phyloP scores from a whole-genome alignment of 495 filamentous ascomycete genomes.

The Parachaetomium inaequale region DNA sequence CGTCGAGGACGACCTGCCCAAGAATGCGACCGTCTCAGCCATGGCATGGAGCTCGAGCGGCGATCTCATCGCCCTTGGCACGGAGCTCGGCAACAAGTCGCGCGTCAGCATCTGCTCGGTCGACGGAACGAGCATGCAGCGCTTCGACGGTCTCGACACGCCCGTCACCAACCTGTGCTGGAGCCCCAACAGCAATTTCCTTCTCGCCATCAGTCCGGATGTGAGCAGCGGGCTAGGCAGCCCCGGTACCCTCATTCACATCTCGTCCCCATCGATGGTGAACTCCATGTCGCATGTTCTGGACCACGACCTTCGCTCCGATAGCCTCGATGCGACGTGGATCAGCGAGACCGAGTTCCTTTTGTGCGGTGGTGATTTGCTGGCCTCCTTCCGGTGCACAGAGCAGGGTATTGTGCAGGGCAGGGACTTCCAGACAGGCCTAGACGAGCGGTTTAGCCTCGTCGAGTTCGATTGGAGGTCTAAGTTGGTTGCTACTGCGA shows the following conservation, averaged over 20 bases:
- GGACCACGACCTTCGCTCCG: conserved; percentile 43
- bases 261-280: conserved; percentile 42
- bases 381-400: conserved; percentile 40
- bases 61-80: conserved; percentile 63
- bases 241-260: conserved; percentile 46
- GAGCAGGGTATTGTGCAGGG: conserved; percentile 38
- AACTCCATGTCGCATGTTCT: conserved; percentile 43
- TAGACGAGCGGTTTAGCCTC: conserved; percentile 44
- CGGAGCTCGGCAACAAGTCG: conserved; percentile 58
- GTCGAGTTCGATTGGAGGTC: conserved; percentile 48
- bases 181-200: conserved; percentile 52
- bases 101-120: conserved; percentile 65
- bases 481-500: conserved; percentile 46
- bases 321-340: conserved; percentile 58
- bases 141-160: conserved; percentile 46
- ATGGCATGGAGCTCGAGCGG: conserved; percentile 72
- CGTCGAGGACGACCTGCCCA: conserved; percentile 45
- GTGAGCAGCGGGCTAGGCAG: conserved; percentile 31
- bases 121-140: conserved; percentile 49
- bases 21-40: conserved; percentile 51
- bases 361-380: conserved; percentile 54
- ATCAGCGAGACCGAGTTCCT: conserved; percentile 55
- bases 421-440: conserved; percentile 40
- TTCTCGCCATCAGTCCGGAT: conserved; percentile 54
- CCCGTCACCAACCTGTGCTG: conserved; percentile 59